Conservation (phyloP, 495 filamentous ascomycete species). For the Lineolata rhizophorae region DNA sequence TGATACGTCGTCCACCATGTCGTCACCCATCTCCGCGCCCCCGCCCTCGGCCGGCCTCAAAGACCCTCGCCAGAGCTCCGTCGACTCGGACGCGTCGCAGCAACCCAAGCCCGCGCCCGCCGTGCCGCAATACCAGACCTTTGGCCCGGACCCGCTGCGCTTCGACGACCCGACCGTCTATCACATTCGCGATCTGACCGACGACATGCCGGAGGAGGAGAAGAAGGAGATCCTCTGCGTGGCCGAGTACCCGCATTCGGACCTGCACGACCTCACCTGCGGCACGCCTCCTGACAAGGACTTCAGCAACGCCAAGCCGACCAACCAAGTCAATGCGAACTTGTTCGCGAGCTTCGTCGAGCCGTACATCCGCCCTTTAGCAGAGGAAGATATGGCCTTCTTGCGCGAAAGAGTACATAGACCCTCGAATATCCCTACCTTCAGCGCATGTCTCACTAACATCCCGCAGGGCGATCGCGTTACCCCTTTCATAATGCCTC, state of each 20-base stretch:
- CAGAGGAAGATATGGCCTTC: slow-evolving; percentile 89
- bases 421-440: too few relatives aligned
- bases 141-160: slow-evolving; percentile 77
- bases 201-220: slow-evolving; percentile 59
- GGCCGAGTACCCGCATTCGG: slow-evolving; percentile 52
- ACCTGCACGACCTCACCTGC: slow-evolving; percentile 65
- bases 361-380: slow-evolving; percentile 72
- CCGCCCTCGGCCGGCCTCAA: slow-evolving; percentile 9
- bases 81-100: slow-evolving; percentile 22
- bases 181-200: slow-evolving; percentile 55
- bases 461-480: slow-evolving; percentile 48
- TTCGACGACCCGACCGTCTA: slow-evolving; percentile 91
- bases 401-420: slow-evolving; percentile 69
- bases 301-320: slow-evolving; percentile 80
- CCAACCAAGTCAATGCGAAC: slow-evolving; percentile 57
- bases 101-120: slow-evolving; percentile 61
- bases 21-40: slow-evolving; percentile 12
- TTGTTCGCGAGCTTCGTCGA: slow-evolving; percentile 80
- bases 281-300: slow-evolving; percentile 82
- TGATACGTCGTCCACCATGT: slow-evolving; percentile 11
- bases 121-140: slow-evolving; percentile 54
- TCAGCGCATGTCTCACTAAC: slow-evolving; percentile 19
- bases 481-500: slow-evolving; percentile 66
- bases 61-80: slow-evolving; percentile 1
- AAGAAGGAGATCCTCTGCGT: slow-evolving; percentile 75